Evolutionary conservation across 2,329 filamentous ascomycete genomes (phyloP).

Genomic region (Botryosphaeria agaves): DNA sequence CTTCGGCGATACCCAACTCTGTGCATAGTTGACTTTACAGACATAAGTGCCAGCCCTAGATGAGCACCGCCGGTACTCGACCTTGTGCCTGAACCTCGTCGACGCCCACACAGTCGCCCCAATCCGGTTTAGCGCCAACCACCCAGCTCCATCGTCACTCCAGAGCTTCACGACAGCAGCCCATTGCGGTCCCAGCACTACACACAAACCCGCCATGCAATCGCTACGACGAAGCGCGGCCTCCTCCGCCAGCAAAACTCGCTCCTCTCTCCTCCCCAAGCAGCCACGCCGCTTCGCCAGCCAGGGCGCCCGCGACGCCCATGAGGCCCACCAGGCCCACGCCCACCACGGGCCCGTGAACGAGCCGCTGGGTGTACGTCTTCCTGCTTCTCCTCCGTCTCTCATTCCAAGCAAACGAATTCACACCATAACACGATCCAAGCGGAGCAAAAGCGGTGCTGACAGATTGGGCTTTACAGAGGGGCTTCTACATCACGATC

Average conservation of each 20-base stretch:
- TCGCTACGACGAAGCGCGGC: conserved; percentile 25
- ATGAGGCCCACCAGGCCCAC: too few relatives aligned
- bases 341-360: conserved; percentile 21
- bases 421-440: conserved; percentile 8
- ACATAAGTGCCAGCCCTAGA: too few relatives aligned
- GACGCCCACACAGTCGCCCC: too few relatives aligned
- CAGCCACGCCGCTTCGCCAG: conserved; percentile 23
- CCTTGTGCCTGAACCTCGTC: too few relatives aligned
- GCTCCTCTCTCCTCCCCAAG: conserved; percentile 16
- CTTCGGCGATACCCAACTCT: too few relatives aligned
- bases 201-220: conserved; percentile 19
- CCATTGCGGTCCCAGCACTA: too few relatives aligned
- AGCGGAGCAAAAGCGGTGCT: conserved; percentile 3
- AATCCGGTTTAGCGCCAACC: neutral
- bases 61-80: too few relatives aligned
- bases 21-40: too few relatives aligned
- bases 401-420: neutral
- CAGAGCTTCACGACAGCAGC: neutral
- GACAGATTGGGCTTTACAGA: conserved; percentile 10
- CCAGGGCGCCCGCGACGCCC: conserved; percentile 15
- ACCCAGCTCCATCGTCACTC: neutral
- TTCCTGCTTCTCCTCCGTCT: conserved; percentile 3
- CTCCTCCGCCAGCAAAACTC: conserved; percentile 19
- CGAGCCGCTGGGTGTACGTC: conserved; percentile 35
- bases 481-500: conserved; percentile 29